A percentile compares a stretch with the other conserved stretches of the same genome.
Conservation (phyloP, 352 stramenopile species). For the Pythium rishiriense region DNA sequence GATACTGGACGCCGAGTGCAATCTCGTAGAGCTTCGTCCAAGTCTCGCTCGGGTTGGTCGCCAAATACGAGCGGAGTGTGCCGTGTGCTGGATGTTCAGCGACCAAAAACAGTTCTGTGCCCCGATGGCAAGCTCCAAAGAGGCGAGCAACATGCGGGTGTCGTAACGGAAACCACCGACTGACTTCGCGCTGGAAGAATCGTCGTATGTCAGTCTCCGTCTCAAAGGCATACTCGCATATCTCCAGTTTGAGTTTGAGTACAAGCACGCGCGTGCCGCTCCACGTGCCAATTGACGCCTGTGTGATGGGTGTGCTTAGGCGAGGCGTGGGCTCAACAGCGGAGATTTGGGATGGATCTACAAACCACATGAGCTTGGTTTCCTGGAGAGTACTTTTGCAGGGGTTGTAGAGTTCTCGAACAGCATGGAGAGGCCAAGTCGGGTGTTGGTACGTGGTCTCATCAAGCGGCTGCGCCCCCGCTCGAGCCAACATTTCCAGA, state of each 20-base stretch:
- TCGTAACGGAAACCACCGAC: neutral
- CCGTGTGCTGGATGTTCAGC: slow-evolving; percentile 1
- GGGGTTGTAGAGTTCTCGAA: neutral
- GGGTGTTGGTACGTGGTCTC: neutral
- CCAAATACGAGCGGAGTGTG: slow-evolving; percentile 9
- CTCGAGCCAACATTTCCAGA: neutral
- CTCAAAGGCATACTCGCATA: neutral
- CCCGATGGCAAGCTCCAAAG: slow-evolving; percentile 18
- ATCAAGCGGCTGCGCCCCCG: neutral
- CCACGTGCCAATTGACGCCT: slow-evolving; percentile 5
- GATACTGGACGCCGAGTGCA: slow-evolving; percentile 57
- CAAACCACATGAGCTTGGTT: slow-evolving; percentile 1
- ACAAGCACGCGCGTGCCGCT: neutral
- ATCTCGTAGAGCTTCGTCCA: slow-evolving; percentile 40
- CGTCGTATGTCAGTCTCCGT: neutral
- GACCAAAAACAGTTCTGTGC: slow-evolving; percentile 4
- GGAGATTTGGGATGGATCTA: neutral
- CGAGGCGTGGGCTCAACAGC: neutral
- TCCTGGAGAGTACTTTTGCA: neutral
- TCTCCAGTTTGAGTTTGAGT: neutral
- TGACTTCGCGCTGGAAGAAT: slow-evolving; percentile 3
- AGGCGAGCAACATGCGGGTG: slow-evolving; percentile 19
- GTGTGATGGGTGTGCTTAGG: neutral
- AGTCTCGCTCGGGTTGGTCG: slow-evolving; percentile 17
- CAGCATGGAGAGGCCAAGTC: neutral